Conservation (phyloP, 208 protist species). For the Wallacemonas rigidus region DNA sequence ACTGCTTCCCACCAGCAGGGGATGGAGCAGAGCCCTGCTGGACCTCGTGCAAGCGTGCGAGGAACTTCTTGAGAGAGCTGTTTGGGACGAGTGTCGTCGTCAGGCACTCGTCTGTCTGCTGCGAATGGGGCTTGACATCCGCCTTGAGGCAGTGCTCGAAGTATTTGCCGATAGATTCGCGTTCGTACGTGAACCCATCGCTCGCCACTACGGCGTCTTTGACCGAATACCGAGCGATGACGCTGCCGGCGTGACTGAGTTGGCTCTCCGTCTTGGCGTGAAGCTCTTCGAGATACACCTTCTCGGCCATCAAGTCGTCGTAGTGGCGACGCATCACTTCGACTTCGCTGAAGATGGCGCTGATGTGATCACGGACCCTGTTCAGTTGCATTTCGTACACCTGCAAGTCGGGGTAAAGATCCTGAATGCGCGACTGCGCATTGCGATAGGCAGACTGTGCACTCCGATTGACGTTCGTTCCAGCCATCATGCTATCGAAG, state of each 20-base stretch:
- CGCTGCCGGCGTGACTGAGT: conserved; percentile 48
- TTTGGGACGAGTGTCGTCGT: conserved; percentile 80
- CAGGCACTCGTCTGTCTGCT: conserved; percentile 68
- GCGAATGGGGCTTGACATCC: conserved; percentile 61
- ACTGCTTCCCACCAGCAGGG: conserved; percentile 2
- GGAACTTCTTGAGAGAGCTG: conserved; percentile 72
- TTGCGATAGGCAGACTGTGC: conserved; percentile 49
- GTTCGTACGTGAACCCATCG: conserved; percentile 93
- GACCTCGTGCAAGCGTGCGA: conserved; percentile 64
- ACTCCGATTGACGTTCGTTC: conserved; percentile 25
- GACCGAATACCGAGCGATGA: conserved; percentile 78
- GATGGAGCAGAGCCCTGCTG: conserved; percentile 17
- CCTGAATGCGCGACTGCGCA: conserved; percentile 34
- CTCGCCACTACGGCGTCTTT: conserved; percentile 87
- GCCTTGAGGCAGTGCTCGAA: conserved; percentile 52
- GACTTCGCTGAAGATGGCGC: conserved; percentile 38
- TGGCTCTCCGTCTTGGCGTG: conserved; percentile 51
- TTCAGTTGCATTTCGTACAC: conserved; percentile 49
- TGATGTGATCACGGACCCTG: conserved; percentile 45
- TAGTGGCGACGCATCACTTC: conserved; percentile 62
- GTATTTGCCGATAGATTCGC: conserved; percentile 79
- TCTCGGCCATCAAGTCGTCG: conserved; percentile 59
- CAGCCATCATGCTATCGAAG: conserved; percentile 33
- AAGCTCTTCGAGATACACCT: conserved; percentile 43
- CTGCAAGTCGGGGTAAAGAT: conserved; percentile 43